Evolutionary conservation across 1,284 basidiomycete species (phyloP).

Genomic region (Athelia psychrophila): DNA sequence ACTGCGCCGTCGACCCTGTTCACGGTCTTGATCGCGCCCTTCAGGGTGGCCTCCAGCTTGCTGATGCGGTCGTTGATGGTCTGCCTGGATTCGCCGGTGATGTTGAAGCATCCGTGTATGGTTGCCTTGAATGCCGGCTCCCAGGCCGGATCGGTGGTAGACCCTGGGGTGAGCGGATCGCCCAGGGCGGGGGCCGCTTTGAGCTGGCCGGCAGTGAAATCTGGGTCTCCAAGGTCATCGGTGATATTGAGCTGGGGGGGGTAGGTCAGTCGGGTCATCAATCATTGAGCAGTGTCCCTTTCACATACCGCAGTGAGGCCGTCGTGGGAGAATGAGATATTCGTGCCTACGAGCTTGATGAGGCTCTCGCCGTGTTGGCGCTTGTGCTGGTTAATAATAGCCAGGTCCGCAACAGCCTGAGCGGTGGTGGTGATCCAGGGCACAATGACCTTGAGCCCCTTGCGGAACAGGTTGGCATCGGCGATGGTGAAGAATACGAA

Average conservation of each 20-base stretch:
- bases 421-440: not conserved
- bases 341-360: not conserved
- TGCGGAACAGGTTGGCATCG: not conserved
- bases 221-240: not conserved
- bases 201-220: not conserved
- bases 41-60: not conserved
- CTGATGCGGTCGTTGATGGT: not conserved
- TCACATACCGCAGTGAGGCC: not conserved
- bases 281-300: not conserved
- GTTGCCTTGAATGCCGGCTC: not conserved
- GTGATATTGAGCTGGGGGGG: not conserved
- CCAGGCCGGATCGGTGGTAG: not conserved
- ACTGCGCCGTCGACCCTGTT: not conserved
- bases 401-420: not conserved
- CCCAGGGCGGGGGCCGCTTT: not conserved
- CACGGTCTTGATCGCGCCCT: not conserved
- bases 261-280: too few species aligned
- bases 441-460: not conserved
- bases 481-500: not conserved
- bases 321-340: not conserved
- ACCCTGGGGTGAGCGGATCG: not conserved
- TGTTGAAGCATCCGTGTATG: not conserved
- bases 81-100: not conserved
- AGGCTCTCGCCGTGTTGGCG: not conserved
- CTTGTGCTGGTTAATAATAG: not conserved